These are phyloP conservation scores for Aureobasidium sp. DNA, from an alignment of 2,329 filamentous ascomycete genomes.

Conservation along the genomic window DNA sequence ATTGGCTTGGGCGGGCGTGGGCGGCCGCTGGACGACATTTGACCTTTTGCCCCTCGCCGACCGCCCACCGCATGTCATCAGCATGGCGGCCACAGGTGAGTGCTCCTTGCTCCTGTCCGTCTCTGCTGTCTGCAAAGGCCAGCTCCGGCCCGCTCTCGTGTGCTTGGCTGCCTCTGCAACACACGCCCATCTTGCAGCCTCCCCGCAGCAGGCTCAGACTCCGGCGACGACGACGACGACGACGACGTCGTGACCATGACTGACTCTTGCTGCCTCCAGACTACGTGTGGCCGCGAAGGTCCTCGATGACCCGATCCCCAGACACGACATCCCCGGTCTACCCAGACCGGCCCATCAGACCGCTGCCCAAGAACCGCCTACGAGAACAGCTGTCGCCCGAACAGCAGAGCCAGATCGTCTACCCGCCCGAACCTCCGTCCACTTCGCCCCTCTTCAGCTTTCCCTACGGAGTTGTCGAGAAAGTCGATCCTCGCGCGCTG, in stretches of 20 bases:
- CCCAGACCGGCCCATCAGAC: conserved; percentile 86
- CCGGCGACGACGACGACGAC: no score
- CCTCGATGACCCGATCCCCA: conserved; percentile 22
- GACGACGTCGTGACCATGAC: no score
- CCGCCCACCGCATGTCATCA: conserved; percentile 10
- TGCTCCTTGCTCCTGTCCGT: not conserved
- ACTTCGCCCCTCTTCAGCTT: conserved; percentile 71
- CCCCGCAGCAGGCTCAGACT: conserved; percentile 11
- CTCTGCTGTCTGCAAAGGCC: not conserved
- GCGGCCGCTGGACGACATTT: conserved; percentile 7
- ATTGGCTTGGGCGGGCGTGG: not conserved
- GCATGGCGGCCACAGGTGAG: conserved; percentile 16
- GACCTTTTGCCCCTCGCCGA: conserved; percentile 5
- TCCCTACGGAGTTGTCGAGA: conserved; percentile 39
- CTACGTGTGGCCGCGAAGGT: conserved; percentile 19
- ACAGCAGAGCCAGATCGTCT: conserved; percentile 73
- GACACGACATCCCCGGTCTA: conserved; percentile 76
- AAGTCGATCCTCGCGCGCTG: conserved; percentile 19
- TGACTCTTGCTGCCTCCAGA: not conserved
- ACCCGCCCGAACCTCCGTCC: conserved; percentile 67
- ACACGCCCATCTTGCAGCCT: no score
- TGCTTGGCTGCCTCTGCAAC: no score
- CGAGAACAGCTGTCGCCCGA: conserved; percentile 83
- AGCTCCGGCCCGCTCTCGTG: no score
- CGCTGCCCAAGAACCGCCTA: conserved; percentile 80